These are phyloP conservation scores for Akanthomyces lecanii DNA, from an alignment of 2,329 filamentous ascomycete species.

Conservation along the genomic window DNA sequence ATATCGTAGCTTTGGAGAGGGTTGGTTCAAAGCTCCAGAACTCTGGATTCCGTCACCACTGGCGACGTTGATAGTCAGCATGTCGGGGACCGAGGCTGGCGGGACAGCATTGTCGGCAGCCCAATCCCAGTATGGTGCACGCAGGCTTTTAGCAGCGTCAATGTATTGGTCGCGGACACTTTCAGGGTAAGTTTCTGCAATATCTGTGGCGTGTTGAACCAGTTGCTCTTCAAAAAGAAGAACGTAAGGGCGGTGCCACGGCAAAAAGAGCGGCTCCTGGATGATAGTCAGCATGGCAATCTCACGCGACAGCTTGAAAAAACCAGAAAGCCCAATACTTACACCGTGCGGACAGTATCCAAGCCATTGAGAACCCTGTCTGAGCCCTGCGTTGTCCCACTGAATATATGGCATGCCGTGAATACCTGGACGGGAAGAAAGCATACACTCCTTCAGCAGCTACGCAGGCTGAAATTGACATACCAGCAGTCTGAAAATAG, in stretches of 20 bases:
- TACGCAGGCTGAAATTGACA: not conserved
- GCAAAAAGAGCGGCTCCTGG: slow-evolving; percentile 37
- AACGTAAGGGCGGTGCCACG: slow-evolving; percentile 49
- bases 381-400: slow-evolving; percentile 27
- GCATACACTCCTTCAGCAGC: not conserved
- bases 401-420: slow-evolving; percentile 28
- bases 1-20: slow-evolving; percentile 46
- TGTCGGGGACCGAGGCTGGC: slow-evolving; percentile 23
- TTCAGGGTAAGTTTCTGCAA: slow-evolving; percentile 36
- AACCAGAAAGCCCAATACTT: slow-evolving; percentile 14
- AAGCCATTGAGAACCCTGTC: slow-evolving; percentile 20
- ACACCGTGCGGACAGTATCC: slow-evolving; percentile 38
- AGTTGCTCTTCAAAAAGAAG: slow-evolving; percentile 48
- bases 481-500: slow-evolving; percentile 41
- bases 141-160: slow-evolving; percentile 36
- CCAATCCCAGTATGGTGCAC: slow-evolving; percentile 47
- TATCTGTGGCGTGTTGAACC: slow-evolving; percentile 34
- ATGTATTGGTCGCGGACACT: slow-evolving; percentile 29
- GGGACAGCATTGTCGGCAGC: slow-evolving; percentile 35
- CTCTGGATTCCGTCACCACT: slow-evolving; percentile 20
- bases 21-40: slow-evolving; percentile 34
- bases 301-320: not conserved
- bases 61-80: slow-evolving; percentile 14
- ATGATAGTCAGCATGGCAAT: not conserved
- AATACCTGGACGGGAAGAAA: slow-evolving; percentile 19